These are phyloP conservation scores for Hansenula sp. DNA, from an alignment of 1,139 yeast genomes.

Conservation along the genomic window DNA sequence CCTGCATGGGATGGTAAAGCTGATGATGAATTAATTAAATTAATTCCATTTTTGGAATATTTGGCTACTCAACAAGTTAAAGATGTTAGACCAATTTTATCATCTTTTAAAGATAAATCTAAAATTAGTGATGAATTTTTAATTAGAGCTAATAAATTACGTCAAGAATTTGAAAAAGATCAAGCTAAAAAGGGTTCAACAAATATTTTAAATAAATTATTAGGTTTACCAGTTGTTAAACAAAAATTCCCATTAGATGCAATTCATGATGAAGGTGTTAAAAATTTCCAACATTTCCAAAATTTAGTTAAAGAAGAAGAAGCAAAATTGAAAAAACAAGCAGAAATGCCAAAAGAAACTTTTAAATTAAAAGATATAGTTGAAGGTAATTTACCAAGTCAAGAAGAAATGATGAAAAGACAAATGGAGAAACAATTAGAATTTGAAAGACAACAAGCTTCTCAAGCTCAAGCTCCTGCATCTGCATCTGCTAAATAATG, in stretches of 20 bases:
- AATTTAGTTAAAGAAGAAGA: conserved; percentile 85
- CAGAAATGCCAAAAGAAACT: conserved; percentile 74
- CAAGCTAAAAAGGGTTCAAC: conserved; percentile 44
- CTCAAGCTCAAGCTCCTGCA: conserved; percentile 4
- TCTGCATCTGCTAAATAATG: neutral
- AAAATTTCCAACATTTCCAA: conserved; percentile 81
- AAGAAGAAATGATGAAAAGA: conserved; percentile 76
- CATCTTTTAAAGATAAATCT: conserved; percentile 58
- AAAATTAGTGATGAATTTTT: conserved; percentile 75
- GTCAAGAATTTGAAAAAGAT: conserved; percentile 65
- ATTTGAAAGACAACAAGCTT: conserved; percentile 28
- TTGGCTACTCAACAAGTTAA: conserved; percentile 86
- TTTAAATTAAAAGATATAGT: conserved; percentile 78
- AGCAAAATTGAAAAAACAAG: conserved; percentile 75
- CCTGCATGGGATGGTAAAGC: conserved; percentile 83
- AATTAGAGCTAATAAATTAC: conserved; percentile 69
- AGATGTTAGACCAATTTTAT: conserved; percentile 87
- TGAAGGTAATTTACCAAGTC: conserved; percentile 80
- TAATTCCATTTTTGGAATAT: conserved; percentile 93
- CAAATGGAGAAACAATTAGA: conserved; percentile 47
- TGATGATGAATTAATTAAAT: conserved; percentile 71
- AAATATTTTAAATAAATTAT: conserved; percentile 52
- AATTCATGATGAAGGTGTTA: conserved; percentile 90
- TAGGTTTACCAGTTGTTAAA: conserved; percentile 58
- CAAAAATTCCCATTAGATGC: conserved; percentile 89